Percentiles rank a stretch among this genome's conserved stretches.
Conservation (phyloP, 257 asterid genomes). For the Nicotiana knightiana region DNA sequence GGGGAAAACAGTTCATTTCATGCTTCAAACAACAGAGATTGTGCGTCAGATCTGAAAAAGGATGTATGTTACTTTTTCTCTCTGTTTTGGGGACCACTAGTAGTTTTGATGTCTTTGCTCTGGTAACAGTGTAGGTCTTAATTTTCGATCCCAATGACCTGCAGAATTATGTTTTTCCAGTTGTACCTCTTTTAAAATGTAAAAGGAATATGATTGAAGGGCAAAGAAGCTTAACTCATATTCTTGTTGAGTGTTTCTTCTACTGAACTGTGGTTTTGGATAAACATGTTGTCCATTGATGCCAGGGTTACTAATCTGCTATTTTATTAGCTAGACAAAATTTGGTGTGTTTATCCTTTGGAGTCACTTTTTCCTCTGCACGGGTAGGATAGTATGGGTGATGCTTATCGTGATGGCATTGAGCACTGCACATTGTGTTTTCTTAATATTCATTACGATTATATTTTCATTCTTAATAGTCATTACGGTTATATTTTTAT, state of each 20-base stretch:
- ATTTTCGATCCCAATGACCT: background rate
- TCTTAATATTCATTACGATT: background rate
- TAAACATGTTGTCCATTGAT: background rate
- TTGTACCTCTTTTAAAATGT: background rate
- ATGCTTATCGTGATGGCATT: background rate
- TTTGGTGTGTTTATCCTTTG: background rate
- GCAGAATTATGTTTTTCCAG: background rate
- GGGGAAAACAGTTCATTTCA: constrained; percentile 49
- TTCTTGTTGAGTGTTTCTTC: background rate
- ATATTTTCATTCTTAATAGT: background rate
- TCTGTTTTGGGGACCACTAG: background rate
- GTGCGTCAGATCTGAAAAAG: constrained; percentile 39
- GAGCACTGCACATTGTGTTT: background rate
- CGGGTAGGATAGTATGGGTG: background rate
- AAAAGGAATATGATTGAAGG: background rate
- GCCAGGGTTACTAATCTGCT: background rate
- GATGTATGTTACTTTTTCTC: constrained; percentile 47
- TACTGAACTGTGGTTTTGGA: background rate
- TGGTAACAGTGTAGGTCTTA: constrained; percentile 4
- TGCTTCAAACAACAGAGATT: constrained; percentile 40
- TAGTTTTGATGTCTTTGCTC: background rate
- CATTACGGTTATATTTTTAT: background rate
- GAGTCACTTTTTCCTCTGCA: background rate
- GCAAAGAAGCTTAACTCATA: background rate
- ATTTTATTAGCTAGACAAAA: background rate